These are phyloP conservation scores for Claviceps pusilla DNA, from an alignment of 2,329 filamentous ascomycete species.

Conservation along the genomic window DNA sequence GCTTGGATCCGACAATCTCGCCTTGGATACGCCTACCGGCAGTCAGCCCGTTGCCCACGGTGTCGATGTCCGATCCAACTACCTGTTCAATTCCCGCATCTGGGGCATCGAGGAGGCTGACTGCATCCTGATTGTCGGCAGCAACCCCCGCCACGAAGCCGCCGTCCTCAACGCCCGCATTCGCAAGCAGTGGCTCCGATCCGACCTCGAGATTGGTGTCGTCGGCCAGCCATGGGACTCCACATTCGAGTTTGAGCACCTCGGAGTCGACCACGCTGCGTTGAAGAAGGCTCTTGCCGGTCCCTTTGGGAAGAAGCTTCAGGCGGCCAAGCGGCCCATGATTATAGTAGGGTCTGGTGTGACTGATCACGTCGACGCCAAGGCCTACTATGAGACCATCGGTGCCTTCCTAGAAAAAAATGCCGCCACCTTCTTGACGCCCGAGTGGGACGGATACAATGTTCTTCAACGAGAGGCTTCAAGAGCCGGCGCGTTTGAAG, in stretches of 20 bases:
- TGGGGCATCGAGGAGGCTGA: conserved; percentile 89
- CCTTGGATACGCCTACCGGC: conserved; percentile 77
- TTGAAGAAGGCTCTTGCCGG: conserved; percentile 77
- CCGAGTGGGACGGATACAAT: conserved; percentile 96
- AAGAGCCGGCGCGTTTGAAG: conserved; percentile 82
- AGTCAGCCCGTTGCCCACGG: conserved; percentile 78
- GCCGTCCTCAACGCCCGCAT: conserved; percentile 92
- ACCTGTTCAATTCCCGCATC: conserved; percentile 91
- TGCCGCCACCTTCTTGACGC: conserved; percentile 68
- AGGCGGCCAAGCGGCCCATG: conserved; percentile 80
- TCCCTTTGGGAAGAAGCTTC: conserved; percentile 83
- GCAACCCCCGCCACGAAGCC: conserved; percentile 89
- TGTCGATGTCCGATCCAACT: conserved; percentile 85
- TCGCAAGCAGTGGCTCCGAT: conserved; percentile 92
- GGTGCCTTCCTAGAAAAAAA: conserved; percentile 90
- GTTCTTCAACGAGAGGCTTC: conserved; percentile 89
- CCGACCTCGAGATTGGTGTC: conserved; percentile 81
- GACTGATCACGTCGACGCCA: conserved; percentile 79
- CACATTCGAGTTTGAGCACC: conserved; percentile 88
- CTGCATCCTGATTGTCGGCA: conserved; percentile 79
- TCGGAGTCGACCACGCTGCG: conserved; percentile 63
- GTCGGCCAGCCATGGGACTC: conserved; percentile 85
- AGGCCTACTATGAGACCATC: conserved; percentile 83
- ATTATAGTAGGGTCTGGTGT: conserved; percentile 89
- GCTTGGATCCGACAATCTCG: conserved; percentile 89